Conservation (phyloP, 106 monocot species). For the Acorus gramineus region DNA sequence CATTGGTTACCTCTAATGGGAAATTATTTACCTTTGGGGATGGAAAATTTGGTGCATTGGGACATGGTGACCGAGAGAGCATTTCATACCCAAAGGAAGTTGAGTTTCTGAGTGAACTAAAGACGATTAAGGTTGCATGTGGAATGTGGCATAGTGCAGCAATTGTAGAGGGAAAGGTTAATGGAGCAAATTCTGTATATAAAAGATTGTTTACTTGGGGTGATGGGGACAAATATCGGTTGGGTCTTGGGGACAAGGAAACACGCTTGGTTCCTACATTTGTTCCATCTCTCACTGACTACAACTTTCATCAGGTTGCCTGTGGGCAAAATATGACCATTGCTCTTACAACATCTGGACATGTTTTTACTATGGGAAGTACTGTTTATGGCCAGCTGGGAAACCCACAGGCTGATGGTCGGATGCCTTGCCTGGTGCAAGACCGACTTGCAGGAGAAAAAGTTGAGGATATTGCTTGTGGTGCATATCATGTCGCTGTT, state of each 20-base stretch:
- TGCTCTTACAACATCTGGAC: constrained; percentile 56
- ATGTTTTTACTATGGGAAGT: constrained; percentile 76
- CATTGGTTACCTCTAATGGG: constrained; percentile 42
- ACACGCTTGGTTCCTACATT: constrained; percentile 44
- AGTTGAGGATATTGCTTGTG: constrained; percentile 73
- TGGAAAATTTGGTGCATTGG: constrained; percentile 66
- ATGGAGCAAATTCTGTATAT: constrained; percentile 39
- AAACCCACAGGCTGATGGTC: constrained; percentile 54
- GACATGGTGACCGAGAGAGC: constrained; percentile 66
- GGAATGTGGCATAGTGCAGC: constrained; percentile 77
- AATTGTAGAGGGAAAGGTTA: constrained; percentile 55
- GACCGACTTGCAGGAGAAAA: constrained; percentile 44
- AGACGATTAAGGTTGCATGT: constrained; percentile 57
- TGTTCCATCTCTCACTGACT: constrained; percentile 51
- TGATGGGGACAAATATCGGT: constrained; percentile 57
- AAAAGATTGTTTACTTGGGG: constrained; percentile 81
- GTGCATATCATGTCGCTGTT: constrained; percentile 50
- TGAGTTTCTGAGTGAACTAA: constrained; percentile 35
- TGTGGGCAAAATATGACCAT: constrained; percentile 67
- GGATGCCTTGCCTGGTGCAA: constrained; percentile 52
- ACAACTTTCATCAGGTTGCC: constrained; percentile 63
- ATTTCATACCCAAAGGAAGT: constrained; percentile 51
- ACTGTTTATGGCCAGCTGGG: constrained; percentile 56
- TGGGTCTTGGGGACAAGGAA: constrained; percentile 80
- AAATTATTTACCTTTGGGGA: constrained; percentile 77